phyloP scores from a whole-genome alignment of 495 filamentous ascomycete genomes.

The Penicillium ochrochloron region DNA sequence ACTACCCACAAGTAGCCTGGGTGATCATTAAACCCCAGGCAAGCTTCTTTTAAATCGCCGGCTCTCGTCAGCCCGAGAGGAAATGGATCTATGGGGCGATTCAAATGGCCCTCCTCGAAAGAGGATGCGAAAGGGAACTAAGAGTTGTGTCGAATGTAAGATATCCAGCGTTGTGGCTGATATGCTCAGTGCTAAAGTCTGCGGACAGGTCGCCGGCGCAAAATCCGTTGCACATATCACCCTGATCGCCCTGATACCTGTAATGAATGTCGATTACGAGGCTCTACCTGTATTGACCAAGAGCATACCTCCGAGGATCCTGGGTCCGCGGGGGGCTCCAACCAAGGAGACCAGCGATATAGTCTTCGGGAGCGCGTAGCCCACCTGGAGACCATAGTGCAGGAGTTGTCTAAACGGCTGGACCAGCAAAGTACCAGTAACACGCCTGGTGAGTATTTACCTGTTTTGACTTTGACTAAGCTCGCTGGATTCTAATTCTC shows the following conservation, averaged over 20 bases:
- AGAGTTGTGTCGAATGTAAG: slow-evolving; percentile 46
- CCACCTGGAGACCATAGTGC: slow-evolving; percentile 42
- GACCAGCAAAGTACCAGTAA: slow-evolving; percentile 19
- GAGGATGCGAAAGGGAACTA: slow-evolving; percentile 47
- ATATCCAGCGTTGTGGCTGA: not conserved
- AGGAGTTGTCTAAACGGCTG: slow-evolving; percentile 32
- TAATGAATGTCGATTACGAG: slow-evolving; percentile 43
- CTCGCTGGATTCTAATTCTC: not conserved
- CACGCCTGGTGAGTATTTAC: slow-evolving; percentile 16
- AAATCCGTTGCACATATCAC: slow-evolving; percentile 45
- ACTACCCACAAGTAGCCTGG: not conserved
- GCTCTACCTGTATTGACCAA: slow-evolving; percentile 41
- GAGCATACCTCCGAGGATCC: slow-evolving; percentile 31
- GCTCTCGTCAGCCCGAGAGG: not conserved
- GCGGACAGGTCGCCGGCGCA: slow-evolving; percentile 42
- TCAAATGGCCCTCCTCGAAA: slow-evolving; percentile 38
- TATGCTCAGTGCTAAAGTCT: slow-evolving; percentile 2
- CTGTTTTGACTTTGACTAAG: slow-evolving; percentile 3
- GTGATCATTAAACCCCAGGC: not conserved
- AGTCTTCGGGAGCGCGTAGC: slow-evolving; percentile 44
- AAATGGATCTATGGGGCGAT: slow-evolving; percentile 30
- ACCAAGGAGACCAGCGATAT: slow-evolving; percentile 37
- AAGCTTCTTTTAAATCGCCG: not conserved
- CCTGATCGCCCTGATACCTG: slow-evolving; percentile 35
- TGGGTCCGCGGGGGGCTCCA: slow-evolving; percentile 5